Evolutionary conservation across 2,329 filamentous ascomycete species (phyloP).

Genomic region (Arthrobotrys entomopaga): DNA sequence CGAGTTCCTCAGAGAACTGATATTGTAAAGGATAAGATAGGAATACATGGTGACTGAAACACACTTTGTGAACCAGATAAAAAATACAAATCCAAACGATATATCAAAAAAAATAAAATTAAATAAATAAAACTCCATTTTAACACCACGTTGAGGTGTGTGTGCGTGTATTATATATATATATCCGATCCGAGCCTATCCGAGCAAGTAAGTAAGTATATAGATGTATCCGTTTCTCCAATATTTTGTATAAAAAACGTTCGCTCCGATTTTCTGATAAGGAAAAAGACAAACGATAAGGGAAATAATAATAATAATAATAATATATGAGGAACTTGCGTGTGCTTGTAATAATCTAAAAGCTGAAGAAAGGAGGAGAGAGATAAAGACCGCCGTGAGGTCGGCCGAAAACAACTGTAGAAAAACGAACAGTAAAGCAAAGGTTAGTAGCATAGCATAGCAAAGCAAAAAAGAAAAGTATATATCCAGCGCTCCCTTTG

Average conservation of each 20-base stretch:
- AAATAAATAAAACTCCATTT: not conserved
- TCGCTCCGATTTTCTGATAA: constrained; percentile 26
- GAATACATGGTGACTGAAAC: too few species aligned
- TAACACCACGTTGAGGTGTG: too few species aligned
- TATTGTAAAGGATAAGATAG: too few species aligned
- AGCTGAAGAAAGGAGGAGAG: constrained; percentile 12
- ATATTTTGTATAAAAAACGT: not conserved
- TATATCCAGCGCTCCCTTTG: constrained; percentile 9
- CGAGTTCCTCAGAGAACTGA: too few species aligned
- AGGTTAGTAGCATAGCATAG: not conserved
- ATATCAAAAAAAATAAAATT: not conserved
- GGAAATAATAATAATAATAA: not conserved
- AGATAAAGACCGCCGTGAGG: constrained; percentile 13
- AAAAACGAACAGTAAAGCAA: constrained; percentile 1
- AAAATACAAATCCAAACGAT: not conserved
- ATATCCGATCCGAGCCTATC: constrained; percentile 2
- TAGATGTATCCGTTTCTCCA: constrained; percentile 6
- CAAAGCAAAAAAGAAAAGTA: constrained; percentile 2
- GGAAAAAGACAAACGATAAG: constrained; percentile 2
- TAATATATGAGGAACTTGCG: constrained; percentile 10
- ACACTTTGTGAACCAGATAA: too few species aligned
- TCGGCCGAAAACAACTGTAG: constrained; percentile 16
- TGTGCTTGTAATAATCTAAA: constrained; percentile 38
- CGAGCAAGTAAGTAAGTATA: not conserved
- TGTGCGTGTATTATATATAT: too few species aligned